Conservation (phyloP, 305 asterid species). For the Fraxinus floribunda region DNA sequence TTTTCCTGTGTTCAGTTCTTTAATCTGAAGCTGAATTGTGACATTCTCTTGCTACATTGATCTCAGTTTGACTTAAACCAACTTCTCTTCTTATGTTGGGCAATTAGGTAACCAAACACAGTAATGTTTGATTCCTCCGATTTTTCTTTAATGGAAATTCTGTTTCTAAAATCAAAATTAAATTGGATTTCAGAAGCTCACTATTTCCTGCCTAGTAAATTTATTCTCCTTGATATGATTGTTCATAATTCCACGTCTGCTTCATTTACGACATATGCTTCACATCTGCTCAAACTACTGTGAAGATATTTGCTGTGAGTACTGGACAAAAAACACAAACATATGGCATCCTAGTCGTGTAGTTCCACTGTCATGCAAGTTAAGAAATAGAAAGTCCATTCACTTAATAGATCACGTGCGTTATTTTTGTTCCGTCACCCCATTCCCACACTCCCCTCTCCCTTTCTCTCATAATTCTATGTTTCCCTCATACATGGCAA, state of each 20-base stretch:
- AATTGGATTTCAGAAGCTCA: no score
- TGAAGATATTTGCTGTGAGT: not conserved
- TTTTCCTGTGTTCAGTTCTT: not conserved
- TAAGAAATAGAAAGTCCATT: not conserved
- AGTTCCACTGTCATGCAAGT: not conserved
- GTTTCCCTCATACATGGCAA: not conserved
- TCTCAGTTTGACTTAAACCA: not conserved
- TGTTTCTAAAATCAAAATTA: no score
- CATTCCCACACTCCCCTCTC: not conserved
- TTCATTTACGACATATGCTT: not conserved
- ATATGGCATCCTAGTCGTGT: not conserved
- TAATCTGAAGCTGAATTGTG: not conserved
- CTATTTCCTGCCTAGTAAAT: not conserved
- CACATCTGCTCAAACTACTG: not conserved
- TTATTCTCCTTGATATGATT: not conserved
- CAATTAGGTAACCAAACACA: no score
- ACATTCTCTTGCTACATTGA: not conserved
- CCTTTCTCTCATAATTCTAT: not conserved
- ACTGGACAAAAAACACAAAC: not conserved
- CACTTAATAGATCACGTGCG: not conserved
- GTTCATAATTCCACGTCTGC: not conserved
- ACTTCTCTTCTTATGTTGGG: no score
- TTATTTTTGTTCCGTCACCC: not conserved
- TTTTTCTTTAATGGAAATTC: no score
- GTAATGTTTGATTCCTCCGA: no score